Evolutionary conservation across 164 flowering plant species (phyloP).

Genomic region (Liquidambar formosana): DNA sequence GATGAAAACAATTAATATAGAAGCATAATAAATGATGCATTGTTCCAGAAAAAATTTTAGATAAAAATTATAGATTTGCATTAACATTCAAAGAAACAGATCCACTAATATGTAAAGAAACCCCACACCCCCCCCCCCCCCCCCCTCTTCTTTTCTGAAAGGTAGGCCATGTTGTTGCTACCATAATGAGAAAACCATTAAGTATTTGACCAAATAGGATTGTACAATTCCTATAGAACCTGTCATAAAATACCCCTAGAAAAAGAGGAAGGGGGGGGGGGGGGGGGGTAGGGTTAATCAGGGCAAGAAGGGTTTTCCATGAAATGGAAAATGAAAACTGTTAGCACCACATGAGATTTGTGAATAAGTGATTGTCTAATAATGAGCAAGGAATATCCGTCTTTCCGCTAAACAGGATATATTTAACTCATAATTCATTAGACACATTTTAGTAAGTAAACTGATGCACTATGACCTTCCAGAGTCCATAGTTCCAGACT

Average conservation of each 20-base stretch:
- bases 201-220: slow-evolving; percentile 14
- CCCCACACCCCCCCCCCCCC: too few species aligned
- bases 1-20: too few species aligned
- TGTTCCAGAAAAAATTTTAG: too few species aligned
- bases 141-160: too few species aligned
- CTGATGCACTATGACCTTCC: too few species aligned
- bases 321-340: slow-evolving; percentile 10
- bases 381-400: slow-evolving; percentile 19
- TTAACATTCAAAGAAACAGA: too few species aligned
- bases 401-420: slow-evolving; percentile 16
- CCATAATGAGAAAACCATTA: slow-evolving; percentile 8
- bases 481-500: too few species aligned
- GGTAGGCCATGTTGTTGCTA: too few species aligned
- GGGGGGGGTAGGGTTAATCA: slow-evolving; percentile 2
- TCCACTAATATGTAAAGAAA: too few species aligned
- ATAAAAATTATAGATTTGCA: too few species aligned
- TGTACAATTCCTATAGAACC: slow-evolving; percentile 9
- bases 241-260: slow-evolving; percentile 5
- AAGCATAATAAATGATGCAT: too few species aligned
- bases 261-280: neutral
- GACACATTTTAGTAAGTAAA: slow-evolving; percentile 7
- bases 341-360: slow-evolving; percentile 11
- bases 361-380: slow-evolving; percentile 17
- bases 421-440: slow-evolving; percentile 17
- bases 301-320: slow-evolving; percentile 9